phyloP scores from a whole-genome alignment of 176 grass and related monocot species.

The Carex pumila region DNA sequence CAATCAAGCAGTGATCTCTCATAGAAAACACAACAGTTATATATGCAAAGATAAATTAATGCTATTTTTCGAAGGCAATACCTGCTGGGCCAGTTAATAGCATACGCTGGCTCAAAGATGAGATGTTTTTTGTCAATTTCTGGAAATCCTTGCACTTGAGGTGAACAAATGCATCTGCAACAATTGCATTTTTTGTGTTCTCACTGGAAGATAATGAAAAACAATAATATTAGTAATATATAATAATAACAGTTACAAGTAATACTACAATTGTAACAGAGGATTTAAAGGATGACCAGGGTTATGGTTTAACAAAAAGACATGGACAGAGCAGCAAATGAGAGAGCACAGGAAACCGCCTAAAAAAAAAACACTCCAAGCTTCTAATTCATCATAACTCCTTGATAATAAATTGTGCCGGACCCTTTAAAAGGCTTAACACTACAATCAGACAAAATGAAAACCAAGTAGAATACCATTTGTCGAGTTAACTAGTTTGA shows the following conservation, averaged over 20 bases:
- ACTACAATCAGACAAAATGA: background rate
- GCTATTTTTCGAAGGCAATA: conserved; percentile 18
- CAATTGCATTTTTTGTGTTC: conserved; percentile 65
- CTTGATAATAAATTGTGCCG: background rate
- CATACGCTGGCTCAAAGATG: conserved; percentile 77
- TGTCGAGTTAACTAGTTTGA: background rate
- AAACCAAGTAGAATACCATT: background rate
- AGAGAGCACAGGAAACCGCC: background rate
- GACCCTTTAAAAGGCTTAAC: background rate
- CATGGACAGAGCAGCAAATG: background rate
- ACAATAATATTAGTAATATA: conserved; percentile 20
- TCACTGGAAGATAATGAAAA: conserved; percentile 47
- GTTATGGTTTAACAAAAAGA: background rate
- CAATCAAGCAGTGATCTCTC: background rate
- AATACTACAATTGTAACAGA: background rate
- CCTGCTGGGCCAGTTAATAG: conserved; percentile 89
- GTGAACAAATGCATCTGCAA: conserved; percentile 81
- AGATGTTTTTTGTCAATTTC: conserved; percentile 70
- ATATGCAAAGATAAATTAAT: background rate
- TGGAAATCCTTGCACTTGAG: conserved; percentile 67
- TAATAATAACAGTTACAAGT: background rate
- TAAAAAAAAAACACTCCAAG: background rate
- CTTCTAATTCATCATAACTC: background rate
- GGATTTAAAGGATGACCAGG: background rate
- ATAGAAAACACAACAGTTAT: conserved; percentile 9